Percentiles rank a stretch among this genome's conserved stretches.
Evolutionary conservation across 441 rosid genomes (phyloP).

Genomic region (Pelargonium citronellum): DNA sequence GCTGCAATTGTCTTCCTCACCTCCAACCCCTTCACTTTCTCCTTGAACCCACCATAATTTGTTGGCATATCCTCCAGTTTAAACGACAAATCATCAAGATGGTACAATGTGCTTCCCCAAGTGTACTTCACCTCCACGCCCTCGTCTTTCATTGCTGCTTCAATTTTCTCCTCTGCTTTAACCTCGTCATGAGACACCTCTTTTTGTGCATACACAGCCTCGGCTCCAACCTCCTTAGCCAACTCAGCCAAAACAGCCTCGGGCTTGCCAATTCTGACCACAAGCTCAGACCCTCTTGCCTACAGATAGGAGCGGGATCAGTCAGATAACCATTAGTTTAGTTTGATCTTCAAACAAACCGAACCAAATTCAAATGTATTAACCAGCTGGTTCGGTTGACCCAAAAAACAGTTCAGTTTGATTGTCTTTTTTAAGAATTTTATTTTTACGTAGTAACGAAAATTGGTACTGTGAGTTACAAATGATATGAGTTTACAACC

Average conservation of each 20-base stretch:
- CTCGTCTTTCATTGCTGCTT: conserved; percentile 76
- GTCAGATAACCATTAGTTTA: too few relatives aligned
- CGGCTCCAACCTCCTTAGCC: conserved; percentile 81
- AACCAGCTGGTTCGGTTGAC: too few relatives aligned
- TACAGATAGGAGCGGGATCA: too few relatives aligned
- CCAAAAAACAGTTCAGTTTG: too few relatives aligned
- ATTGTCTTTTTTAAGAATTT: too few relatives aligned
- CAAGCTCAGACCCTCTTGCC: conserved; percentile 82
- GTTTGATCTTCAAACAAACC: too few relatives aligned
- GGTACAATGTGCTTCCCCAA: conserved; percentile 95
- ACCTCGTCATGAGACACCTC: conserved; percentile 85
- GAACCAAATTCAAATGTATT: too few relatives aligned
- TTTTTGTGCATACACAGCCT: conserved; percentile 73
- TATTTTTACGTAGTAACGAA: too few relatives aligned
- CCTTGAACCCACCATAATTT: conserved; percentile 67
- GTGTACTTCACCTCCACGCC: conserved; percentile 76
- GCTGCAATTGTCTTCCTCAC: conserved; percentile 73
- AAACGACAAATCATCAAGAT: conserved; percentile 86
- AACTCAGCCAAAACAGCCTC: conserved; percentile 69
- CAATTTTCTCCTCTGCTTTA: conserved; percentile 75
- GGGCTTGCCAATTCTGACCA: conserved; percentile 76
- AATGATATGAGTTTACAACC: too few relatives aligned
- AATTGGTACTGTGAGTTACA: too few relatives aligned
- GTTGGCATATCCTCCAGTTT: conserved; percentile 77
- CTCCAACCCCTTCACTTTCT: conserved; percentile 61